A percentile compares a stretch with the other conserved stretches of the same genome.
phyloP scores from a whole-genome alignment of 805 yeast genomes.

The Starmerella davenportii region DNA sequence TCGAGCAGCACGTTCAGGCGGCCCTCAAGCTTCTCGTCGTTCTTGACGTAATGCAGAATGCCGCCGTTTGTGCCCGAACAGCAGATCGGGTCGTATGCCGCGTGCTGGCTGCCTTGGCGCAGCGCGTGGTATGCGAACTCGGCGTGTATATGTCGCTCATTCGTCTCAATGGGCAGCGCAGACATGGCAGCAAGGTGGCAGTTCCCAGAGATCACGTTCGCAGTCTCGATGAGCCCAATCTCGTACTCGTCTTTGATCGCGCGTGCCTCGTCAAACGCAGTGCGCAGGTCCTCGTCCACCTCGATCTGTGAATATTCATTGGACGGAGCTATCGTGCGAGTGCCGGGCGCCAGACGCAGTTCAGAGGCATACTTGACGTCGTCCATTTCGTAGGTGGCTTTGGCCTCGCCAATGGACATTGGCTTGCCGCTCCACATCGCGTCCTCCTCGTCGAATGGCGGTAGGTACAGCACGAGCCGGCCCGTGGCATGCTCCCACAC shows the following conservation, averaged over 20 bases:
- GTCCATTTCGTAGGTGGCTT: conserved; percentile 57
- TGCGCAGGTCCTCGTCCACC: conserved; percentile 19
- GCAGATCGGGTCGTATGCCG: conserved; percentile 88
- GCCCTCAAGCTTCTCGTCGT: conserved; percentile 43
- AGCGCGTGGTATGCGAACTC: conserved; percentile 86
- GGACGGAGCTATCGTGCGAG: conserved; percentile 16
- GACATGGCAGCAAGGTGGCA: conserved; percentile 87
- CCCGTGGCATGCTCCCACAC: conserved; percentile 38
- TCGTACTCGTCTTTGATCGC: conserved; percentile 72
- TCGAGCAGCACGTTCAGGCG: conserved; percentile 64
- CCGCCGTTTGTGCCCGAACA: conserved; percentile 86
- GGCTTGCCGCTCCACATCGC: conserved; percentile 96
- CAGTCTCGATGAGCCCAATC: conserved; percentile 55
- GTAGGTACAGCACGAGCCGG: conserved; percentile 54
- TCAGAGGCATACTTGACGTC: conserved; percentile 48
- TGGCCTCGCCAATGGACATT: conserved; percentile 44
- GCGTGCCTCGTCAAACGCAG: conserved; percentile 77
- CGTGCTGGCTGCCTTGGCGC: conserved; percentile 80
- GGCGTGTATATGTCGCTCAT: conserved; percentile 87
- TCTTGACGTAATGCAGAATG: conserved; percentile 74
- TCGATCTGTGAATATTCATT: conserved; percentile 9
- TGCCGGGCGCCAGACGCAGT: conserved; percentile 22
- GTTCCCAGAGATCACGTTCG: conserved; percentile 69
- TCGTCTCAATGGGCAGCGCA: conserved; percentile 66
- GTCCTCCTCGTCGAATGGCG: conserved; percentile 70